A percentile compares a stretch with the other conserved stretches of the same genome.
Evolutionary conservation across 1,284 basidiomycete genomes (phyloP).

Genomic region (Gomphus sp.): DNA sequence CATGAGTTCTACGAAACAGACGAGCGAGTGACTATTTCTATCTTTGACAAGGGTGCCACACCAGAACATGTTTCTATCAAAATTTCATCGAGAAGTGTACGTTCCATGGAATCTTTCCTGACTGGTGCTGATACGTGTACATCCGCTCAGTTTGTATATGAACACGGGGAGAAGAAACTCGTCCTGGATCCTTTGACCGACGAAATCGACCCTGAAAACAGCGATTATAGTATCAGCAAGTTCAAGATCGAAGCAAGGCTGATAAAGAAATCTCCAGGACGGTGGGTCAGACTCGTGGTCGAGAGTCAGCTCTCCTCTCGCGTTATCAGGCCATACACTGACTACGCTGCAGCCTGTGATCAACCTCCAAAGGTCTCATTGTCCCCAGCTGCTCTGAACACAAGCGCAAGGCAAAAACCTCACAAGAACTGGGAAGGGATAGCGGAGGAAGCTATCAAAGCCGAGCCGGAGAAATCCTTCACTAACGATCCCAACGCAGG

Average conservation of each 20-base stretch:
- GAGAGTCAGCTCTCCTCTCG: slow-evolving; percentile 32
- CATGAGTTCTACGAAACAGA: slow-evolving; percentile 88
- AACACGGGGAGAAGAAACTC: slow-evolving; percentile 53
- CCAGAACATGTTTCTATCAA: slow-evolving; percentile 52
- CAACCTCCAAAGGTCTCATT: background rate
- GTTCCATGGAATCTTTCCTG: slow-evolving; percentile 12
- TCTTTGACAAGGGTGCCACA: slow-evolving; percentile 75
- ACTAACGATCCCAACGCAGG: slow-evolving; percentile 70
- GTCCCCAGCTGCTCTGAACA: slow-evolving; percentile 19
- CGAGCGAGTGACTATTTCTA: slow-evolving; percentile 57
- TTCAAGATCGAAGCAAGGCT: slow-evolving; percentile 73
- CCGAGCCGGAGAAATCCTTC: slow-evolving; percentile 51
- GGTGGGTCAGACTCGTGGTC: slow-evolving; percentile 71
- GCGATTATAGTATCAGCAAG: slow-evolving; percentile 63
- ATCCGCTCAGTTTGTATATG: slow-evolving; percentile 41
- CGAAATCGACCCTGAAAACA: slow-evolving; percentile 59
- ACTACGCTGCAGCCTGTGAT: background rate
- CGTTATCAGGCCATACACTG: slow-evolving; percentile 50
- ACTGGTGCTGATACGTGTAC: background rate
- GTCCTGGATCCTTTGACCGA: slow-evolving; percentile 72
- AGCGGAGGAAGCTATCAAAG: slow-evolving; percentile 51
- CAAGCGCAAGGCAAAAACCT: slow-evolving; percentile 22
- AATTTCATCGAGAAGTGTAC: slow-evolving; percentile 57
- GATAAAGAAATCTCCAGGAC: slow-evolving; percentile 47
- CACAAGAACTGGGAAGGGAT: slow-evolving; percentile 75